A percentile compares a stretch with the other conserved stretches of the same genome.
These are phyloP conservation scores for Puccinia triticina DNA, from an alignment of 1,284 basidiomycete species.

Conservation along the genomic window DNA sequence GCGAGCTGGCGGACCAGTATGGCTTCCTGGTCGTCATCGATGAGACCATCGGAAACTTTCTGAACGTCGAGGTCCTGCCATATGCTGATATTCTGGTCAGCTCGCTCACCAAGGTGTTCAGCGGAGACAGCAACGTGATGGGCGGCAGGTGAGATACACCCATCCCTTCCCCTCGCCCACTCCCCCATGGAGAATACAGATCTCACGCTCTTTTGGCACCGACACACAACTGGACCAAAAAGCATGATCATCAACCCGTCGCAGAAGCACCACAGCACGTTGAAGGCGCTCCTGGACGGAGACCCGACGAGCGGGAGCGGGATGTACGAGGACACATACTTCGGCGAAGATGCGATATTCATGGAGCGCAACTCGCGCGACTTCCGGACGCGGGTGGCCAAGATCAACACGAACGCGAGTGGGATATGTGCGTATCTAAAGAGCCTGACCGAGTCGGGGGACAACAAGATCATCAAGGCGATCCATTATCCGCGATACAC, in stretches of 20 bases:
- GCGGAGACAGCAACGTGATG: slow-evolving; percentile 94
- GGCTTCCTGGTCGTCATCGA: slow-evolving; percentile 88
- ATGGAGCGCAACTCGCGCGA: slow-evolving; percentile 98
- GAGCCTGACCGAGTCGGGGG: slow-evolving; percentile 61
- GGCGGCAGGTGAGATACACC: slow-evolving; percentile 74
- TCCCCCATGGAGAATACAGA: not conserved
- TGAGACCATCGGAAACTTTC: slow-evolving; percentile 94
- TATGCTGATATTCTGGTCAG: slow-evolving; percentile 92
- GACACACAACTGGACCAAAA: slow-evolving; percentile 19
- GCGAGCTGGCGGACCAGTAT: slow-evolving; percentile 81
- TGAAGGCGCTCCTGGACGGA: slow-evolving; percentile 68
- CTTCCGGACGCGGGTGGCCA: slow-evolving; percentile 74
- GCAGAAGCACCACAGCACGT: slow-evolving; percentile 68
- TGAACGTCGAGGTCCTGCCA: slow-evolving; percentile 89
- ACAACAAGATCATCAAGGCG: slow-evolving; percentile 67
- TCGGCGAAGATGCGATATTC: slow-evolving; percentile 88
- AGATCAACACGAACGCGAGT: slow-evolving; percentile 82
- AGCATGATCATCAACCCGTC: slow-evolving; percentile 85
- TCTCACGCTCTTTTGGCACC: not conserved
- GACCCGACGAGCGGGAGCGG: slow-evolving; percentile 52
- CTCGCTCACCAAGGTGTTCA: slow-evolving; percentile 92
- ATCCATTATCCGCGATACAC: slow-evolving; percentile 88
- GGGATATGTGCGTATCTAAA: slow-evolving; percentile 78
- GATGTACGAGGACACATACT: slow-evolving; percentile 84
- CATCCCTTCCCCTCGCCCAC: slow-evolving; percentile 2